Conservation (phyloP, 1,284 basidiomycete species). For the Tilletia caries region DNA sequence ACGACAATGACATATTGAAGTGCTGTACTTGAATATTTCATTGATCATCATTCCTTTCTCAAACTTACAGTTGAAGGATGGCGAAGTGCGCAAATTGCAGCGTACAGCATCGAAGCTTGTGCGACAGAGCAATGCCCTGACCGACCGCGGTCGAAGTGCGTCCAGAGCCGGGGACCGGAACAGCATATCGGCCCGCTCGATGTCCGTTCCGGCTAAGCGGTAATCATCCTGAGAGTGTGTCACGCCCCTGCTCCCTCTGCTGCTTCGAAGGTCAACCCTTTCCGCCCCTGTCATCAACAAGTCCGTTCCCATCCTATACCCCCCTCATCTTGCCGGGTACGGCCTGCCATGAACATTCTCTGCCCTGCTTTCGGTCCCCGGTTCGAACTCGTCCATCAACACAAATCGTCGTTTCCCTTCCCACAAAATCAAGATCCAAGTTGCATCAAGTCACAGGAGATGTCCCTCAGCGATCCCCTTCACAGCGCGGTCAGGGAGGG, state of each 20-base stretch:
- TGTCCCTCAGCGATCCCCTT: too few relatives aligned
- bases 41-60: neutral
- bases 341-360: too few relatives aligned
- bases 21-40: neutral
- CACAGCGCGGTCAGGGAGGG: too few relatives aligned
- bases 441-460: too few relatives aligned
- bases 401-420: too few relatives aligned
- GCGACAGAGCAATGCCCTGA: slow-evolving; percentile 8
- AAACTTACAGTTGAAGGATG: slow-evolving; percentile 64
- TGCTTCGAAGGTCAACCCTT: neutral
- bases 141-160: slow-evolving; percentile 11
- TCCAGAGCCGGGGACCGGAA: slow-evolving; percentile 3
- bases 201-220: slow-evolving; percentile 8
- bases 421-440: too few relatives aligned
- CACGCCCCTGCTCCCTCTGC: neutral
- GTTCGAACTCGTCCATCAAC: too few relatives aligned
- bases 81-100: slow-evolving; percentile 69
- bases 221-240: neutral
- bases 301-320: too few relatives aligned
- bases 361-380: too few relatives aligned
- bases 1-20: too few relatives aligned
- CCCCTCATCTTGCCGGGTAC: too few relatives aligned
- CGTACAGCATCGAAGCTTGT: slow-evolving; percentile 44
- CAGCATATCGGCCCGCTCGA: slow-evolving; percentile 1
- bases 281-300: too few relatives aligned